These are phyloP conservation scores for Ophiostoma sp. DNA, from an alignment of 2,329 filamentous ascomycete genomes.

Conservation along the genomic window DNA sequence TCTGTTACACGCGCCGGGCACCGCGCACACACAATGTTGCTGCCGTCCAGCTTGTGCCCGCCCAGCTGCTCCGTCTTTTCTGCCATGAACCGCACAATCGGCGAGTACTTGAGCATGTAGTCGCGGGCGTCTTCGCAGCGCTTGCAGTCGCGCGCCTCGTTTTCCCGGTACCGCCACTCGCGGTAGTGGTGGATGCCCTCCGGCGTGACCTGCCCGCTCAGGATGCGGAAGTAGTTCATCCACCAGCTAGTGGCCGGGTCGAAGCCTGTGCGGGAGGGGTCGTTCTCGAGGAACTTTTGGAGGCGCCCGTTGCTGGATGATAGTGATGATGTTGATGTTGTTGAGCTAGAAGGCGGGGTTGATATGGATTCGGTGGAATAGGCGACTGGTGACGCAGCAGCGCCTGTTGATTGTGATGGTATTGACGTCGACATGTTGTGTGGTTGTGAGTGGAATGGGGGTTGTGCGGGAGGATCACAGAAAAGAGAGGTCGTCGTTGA, in stretches of 20 bases:
- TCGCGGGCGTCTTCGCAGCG: conserved; percentile 80
- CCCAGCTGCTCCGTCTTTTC: conserved; percentile 79
- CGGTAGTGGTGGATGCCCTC: conserved; percentile 76
- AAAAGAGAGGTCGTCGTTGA: not conserved
- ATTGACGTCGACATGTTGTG: conserved; percentile 24
- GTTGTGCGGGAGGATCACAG: not conserved
- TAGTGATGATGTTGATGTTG: not conserved
- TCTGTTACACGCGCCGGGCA: conserved; percentile 60
- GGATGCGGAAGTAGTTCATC: conserved; percentile 82
- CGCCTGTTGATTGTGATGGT: conserved; percentile 12
- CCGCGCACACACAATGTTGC: conserved; percentile 79
- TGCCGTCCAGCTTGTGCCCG: conserved; percentile 64
- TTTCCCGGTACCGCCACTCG: conserved; percentile 69
- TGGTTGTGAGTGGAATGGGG: not conserved
- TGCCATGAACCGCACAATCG: conserved; percentile 81
- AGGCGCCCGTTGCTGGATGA: conserved; percentile 13
- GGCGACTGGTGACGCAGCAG: not conserved
- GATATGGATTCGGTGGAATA: not conserved
- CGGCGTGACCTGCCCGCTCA: conserved; percentile 69
- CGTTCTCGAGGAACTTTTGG: conserved; percentile 48
- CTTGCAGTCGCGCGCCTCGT: conserved; percentile 76
- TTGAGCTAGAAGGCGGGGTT: not conserved
- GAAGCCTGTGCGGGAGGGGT: conserved; percentile 63
- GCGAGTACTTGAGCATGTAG: conserved; percentile 81
- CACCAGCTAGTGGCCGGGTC: conserved; percentile 64